Percentiles rank a stretch among this genome's conserved stretches.
These are phyloP conservation scores for Sporothrix mexicana DNA, from an alignment of 2,329 filamentous ascomycete genomes.

Conservation along the genomic window DNA sequence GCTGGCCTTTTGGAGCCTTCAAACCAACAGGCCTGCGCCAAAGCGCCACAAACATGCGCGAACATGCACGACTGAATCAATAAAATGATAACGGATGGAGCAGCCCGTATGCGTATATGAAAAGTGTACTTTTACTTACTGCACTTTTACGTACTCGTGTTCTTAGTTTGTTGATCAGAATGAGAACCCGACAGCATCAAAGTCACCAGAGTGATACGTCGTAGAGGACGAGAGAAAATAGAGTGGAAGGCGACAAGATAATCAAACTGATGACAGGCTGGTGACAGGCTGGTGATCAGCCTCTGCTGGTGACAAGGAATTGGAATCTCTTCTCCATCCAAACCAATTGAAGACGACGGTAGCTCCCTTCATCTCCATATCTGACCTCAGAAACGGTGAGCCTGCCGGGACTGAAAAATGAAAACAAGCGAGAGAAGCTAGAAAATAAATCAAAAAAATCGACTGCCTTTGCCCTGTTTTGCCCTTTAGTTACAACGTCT, in stretches of 20 bases:
- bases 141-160: not conserved
- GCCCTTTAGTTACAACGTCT: not conserved
- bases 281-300: not conserved
- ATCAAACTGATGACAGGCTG: not conserved
- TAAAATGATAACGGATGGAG: not conserved
- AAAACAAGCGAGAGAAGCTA: too few relatives aligned
- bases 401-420: not conserved
- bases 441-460: too few relatives aligned
- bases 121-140: not conserved
- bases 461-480: not conserved
- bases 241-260: too few relatives aligned
- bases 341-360: too few relatives aligned
- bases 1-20: too few relatives aligned
- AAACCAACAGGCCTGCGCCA: too few relatives aligned
- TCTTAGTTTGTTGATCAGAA: too few relatives aligned
- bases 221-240: not conserved
- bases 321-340: too few relatives aligned
- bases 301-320: too few relatives aligned
- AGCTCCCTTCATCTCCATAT: not conserved
- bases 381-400: slow-evolving; percentile 3
- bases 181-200: too few relatives aligned
- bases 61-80: slow-evolving; percentile 6
- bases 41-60: too few relatives aligned
- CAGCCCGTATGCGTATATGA: not conserved
- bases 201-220: not conserved